A percentile compares a stretch with the other conserved stretches of the same genome.
phyloP scores from a whole-genome alignment of 345 rosid genomes.

The Arabis alpina region DNA sequence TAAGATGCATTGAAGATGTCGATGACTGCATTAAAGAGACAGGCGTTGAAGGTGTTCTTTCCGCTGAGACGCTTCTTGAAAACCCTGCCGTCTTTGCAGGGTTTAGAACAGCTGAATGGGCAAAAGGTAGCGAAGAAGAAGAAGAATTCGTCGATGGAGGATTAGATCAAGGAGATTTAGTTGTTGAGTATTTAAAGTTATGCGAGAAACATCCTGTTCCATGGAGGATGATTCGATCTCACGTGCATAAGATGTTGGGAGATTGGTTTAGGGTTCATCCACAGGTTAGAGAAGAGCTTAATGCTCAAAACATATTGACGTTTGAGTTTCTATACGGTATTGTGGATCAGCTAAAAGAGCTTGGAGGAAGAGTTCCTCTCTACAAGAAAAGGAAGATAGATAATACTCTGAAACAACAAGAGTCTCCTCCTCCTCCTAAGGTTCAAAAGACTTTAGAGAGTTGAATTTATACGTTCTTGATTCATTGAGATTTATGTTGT shows the following conservation, averaged over 20 bases:
- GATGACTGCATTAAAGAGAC: conserved; percentile 67
- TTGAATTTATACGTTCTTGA: conserved; percentile 24
- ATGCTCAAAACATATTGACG: conserved; percentile 67
- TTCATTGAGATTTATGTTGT: conserved; percentile 31
- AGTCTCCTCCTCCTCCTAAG: conserved; percentile 6
- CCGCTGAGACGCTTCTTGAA: conserved; percentile 94
- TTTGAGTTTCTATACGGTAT: conserved; percentile 77
- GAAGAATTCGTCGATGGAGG: conserved; percentile 53
- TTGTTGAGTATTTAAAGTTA: conserved; percentile 76
- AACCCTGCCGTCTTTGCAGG: conserved; percentile 94
- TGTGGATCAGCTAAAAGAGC: conserved; percentile 65
- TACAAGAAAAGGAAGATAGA: conserved; percentile 49
- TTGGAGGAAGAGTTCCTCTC: conserved; percentile 74
- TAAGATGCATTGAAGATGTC: conserved; percentile 84
- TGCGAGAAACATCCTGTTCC: conserved; percentile 92
- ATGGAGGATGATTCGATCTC: conserved; percentile 92
- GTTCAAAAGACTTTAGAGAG: background rate
- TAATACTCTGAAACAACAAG: background rate
- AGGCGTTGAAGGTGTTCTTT: conserved; percentile 88
- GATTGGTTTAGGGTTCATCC: conserved; percentile 88
- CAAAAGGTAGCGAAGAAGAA: conserved; percentile 50
- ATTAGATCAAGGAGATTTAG: conserved; percentile 75
- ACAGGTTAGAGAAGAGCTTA: conserved; percentile 73
- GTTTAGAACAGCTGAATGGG: conserved; percentile 73
- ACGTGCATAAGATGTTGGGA: conserved; percentile 86